A percentile compares a stretch with the other conserved stretches of the same genome.
phyloP scores from a whole-genome alignment of 306 rosid species.

The Hippophae rhamnoides region DNA sequence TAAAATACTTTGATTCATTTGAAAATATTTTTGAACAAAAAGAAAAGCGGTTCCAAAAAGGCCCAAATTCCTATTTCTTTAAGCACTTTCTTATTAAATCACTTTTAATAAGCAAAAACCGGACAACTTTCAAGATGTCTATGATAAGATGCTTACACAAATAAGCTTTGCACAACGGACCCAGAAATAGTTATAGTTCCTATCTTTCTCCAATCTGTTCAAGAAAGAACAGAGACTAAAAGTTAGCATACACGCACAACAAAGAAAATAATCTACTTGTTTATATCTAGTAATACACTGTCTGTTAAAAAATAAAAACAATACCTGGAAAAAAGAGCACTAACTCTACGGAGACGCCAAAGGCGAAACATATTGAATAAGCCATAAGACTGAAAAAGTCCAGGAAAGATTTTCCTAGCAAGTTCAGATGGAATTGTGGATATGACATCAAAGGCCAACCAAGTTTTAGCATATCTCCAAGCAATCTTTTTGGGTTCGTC shows the following conservation, averaged over 20 bases:
- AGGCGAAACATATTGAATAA: slow-evolving; percentile 85
- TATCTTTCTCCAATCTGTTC: slow-evolving; percentile 81
- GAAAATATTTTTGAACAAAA: too few species aligned
- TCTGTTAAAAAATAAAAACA: background rate
- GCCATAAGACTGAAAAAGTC: slow-evolving; percentile 55
- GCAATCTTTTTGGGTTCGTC: slow-evolving; percentile 60
- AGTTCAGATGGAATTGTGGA: slow-evolving; percentile 80
- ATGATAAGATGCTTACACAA: slow-evolving; percentile 44
- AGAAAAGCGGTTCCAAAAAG: too few species aligned
- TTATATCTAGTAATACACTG: background rate
- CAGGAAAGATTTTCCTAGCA: slow-evolving; percentile 37
- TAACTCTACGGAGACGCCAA: slow-evolving; percentile 95
- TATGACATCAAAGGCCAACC: slow-evolving; percentile 69
- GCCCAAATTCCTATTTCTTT: too few species aligned
- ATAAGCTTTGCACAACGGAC: slow-evolving; percentile 85
- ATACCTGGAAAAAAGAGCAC: slow-evolving; percentile 73
- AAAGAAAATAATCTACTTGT: background rate
- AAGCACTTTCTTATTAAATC: too few species aligned
- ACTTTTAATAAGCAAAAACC: background rate
- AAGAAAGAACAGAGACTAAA: slow-evolving; percentile 6
- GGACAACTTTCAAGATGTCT: background rate
- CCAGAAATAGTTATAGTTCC: slow-evolving; percentile 74
- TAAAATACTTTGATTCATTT: too few species aligned
- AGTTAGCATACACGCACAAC: background rate
- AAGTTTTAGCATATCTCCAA: slow-evolving; percentile 49